A percentile compares a stretch with the other conserved stretches of the same genome.
These are phyloP conservation scores for Chrysoporthe puriensis DNA, from an alignment of 2,329 filamentous ascomycete species.

Conservation along the genomic window DNA sequence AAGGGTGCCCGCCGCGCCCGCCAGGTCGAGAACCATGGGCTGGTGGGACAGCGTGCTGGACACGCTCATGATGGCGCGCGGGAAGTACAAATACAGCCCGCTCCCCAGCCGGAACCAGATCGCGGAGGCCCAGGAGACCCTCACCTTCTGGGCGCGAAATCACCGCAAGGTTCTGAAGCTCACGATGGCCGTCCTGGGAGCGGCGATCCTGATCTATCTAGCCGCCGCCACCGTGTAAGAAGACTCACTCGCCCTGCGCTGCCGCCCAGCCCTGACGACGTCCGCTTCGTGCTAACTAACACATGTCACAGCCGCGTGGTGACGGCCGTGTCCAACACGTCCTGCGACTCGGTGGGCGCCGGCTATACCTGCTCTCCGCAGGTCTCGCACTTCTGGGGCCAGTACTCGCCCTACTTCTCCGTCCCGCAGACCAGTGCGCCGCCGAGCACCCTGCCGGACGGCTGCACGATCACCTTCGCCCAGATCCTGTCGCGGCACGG, in stretches of 20 bases:
- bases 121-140: constrained; percentile 25
- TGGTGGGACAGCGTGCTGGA: constrained; percentile 27
- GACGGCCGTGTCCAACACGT: constrained; percentile 25
- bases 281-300: constrained; percentile 13
- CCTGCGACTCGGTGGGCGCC: constrained; percentile 55
- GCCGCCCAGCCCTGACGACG: neutral
- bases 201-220: constrained; percentile 32
- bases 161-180: constrained; percentile 31
- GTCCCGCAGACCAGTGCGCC: constrained; percentile 65
- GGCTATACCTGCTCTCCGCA: constrained; percentile 67
- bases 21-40: neutral
- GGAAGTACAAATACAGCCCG: constrained; percentile 37
- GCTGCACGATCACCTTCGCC: constrained; percentile 78
- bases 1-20: neutral
- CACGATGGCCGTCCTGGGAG: constrained; percentile 31
- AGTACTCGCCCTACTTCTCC: constrained; percentile 84
- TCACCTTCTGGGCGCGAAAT: constrained; percentile 31
- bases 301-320: constrained; percentile 14
- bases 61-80: constrained; percentile 26
- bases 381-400: constrained; percentile 76
- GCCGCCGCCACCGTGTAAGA: constrained; percentile 35
- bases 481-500: constrained; percentile 85
- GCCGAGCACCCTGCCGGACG: constrained; percentile 59
- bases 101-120: constrained; percentile 27
- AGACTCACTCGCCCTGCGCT: neutral